phyloP scores from a whole-genome alignment of 768 basidiomycete genomes.

The Coprinopsis marcescibilis region DNA sequence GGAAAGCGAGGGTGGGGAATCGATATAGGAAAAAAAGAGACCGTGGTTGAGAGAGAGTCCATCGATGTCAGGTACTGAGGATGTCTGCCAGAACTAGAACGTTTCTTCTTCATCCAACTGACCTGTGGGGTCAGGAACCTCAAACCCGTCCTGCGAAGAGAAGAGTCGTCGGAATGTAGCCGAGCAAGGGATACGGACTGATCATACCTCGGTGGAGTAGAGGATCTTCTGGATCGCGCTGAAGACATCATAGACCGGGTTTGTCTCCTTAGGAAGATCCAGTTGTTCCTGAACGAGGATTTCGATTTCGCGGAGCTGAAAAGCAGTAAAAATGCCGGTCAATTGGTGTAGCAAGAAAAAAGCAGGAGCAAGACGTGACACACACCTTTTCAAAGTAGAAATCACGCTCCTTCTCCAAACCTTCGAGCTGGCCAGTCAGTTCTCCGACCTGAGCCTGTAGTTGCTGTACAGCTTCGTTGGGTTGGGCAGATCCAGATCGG shows the following conservation, averaged over 20 bases:
- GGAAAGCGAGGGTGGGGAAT: too few relatives aligned
- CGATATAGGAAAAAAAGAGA: too few relatives aligned
- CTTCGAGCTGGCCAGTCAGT: conserved; percentile 75
- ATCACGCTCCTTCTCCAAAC: conserved; percentile 94
- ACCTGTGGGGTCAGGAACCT: conserved; percentile 63
- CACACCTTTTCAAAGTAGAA: conserved; percentile 97
- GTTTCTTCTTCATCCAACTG: conserved; percentile 74
- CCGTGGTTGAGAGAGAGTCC: too few relatives aligned
- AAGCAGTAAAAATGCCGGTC: background rate
- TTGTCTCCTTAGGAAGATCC: conserved; percentile 53
- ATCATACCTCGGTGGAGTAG: conserved; percentile 86
- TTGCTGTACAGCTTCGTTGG: conserved; percentile 59
- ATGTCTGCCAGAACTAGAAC: conserved; percentile 43
- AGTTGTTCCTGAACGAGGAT: conserved; percentile 81
- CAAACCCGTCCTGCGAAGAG: conserved; percentile 78
- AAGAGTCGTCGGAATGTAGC: background rate
- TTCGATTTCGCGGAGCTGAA: conserved; percentile 91
- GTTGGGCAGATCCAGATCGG: conserved; percentile 59
- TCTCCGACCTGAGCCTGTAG: conserved; percentile 79
- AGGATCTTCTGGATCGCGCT: conserved; percentile 86
- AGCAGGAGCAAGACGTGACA: conserved; percentile 1
- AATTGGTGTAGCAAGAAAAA: background rate
- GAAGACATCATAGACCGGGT: conserved; percentile 55
- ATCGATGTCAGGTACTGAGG: too few relatives aligned
- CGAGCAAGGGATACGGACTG: background rate